phyloP scores from a whole-genome alignment of 805 yeast species.

The Candida taoyuanica region DNA sequence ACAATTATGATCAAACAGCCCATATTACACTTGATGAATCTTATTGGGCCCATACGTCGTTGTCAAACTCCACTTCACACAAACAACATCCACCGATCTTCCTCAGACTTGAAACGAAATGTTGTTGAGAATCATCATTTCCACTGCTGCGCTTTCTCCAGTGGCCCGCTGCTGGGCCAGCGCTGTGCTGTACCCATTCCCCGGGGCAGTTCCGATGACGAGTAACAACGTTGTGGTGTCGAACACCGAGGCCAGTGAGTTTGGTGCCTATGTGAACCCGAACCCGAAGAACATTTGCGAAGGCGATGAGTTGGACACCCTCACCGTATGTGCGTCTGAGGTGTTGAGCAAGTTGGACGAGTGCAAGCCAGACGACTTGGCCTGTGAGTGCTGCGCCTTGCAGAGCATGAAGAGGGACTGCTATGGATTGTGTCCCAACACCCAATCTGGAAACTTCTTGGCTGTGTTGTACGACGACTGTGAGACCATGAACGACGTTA shows the following conservation, averaged over 20 bases:
- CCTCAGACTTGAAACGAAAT: no score
- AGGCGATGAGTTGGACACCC: conserved; percentile 38
- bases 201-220: neutral
- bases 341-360: conserved; percentile 42
- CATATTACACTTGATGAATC: no score
- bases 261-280: conserved; percentile 42
- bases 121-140: conserved; percentile 1
- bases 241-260: conserved; percentile 27
- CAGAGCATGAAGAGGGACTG: conserved; percentile 44
- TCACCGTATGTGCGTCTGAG: conserved; percentile 43
- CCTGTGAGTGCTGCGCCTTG: conserved; percentile 54
- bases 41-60: no score
- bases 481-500: conserved; percentile 41
- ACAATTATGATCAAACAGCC: no score
- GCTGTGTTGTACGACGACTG: conserved; percentile 44
- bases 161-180: neutral
- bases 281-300: conserved; percentile 42
- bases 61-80: no score
- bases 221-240: conserved; percentile 11
- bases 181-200: neutral
- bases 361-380: conserved; percentile 49
- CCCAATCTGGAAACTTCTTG: conserved; percentile 42
- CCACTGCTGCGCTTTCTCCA: neutral
- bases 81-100: no score
- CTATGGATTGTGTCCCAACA: conserved; percentile 45